Conservation (phyloP, 257 asterid species). For the Penstemon eatonii region DNA sequence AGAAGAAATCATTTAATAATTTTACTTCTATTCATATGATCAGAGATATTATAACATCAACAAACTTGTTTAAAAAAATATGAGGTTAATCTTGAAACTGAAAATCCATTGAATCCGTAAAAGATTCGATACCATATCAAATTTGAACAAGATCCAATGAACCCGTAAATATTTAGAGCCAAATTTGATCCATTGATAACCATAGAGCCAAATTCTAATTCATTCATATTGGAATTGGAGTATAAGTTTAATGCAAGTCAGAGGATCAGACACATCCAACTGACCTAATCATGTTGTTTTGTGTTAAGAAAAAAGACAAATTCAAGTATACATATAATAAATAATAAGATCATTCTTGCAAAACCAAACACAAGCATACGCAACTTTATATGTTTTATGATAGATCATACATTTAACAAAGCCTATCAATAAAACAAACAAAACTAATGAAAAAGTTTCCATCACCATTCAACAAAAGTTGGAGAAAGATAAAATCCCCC, state of each 20-base stretch:
- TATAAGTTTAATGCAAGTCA: conserved; percentile 1
- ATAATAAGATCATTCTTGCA: conserved; percentile 28
- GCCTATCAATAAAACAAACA: conserved; percentile 49
- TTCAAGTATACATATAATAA: not conserved
- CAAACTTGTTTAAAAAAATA: too few species aligned
- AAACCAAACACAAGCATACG: conserved; percentile 33
- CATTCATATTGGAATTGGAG: not conserved
- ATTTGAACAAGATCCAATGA: too few species aligned
- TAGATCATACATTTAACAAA: conserved; percentile 35
- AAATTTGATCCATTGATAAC: too few species aligned
- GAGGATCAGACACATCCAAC: conserved; percentile 24
- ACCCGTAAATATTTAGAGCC: too few species aligned
- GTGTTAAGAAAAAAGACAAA: conserved; percentile 5
- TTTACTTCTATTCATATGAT: too few species aligned
- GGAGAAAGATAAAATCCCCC: conserved; percentile 29
- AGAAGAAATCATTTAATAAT: too few species aligned
- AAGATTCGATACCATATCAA: too few species aligned
- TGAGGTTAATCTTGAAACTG: too few species aligned
- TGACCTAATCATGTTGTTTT: conserved; percentile 23
- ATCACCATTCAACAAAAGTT: conserved; percentile 30
- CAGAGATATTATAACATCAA: too few species aligned
- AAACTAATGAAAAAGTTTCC: conserved; percentile 44
- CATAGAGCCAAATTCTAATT: not conserved
- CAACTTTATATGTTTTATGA: conserved; percentile 4
- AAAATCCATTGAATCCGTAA: too few species aligned